Evolutionary conservation across 2,329 filamentous ascomycete genomes (phyloP).

Genomic region (Cercospora zeae-maydis): DNA sequence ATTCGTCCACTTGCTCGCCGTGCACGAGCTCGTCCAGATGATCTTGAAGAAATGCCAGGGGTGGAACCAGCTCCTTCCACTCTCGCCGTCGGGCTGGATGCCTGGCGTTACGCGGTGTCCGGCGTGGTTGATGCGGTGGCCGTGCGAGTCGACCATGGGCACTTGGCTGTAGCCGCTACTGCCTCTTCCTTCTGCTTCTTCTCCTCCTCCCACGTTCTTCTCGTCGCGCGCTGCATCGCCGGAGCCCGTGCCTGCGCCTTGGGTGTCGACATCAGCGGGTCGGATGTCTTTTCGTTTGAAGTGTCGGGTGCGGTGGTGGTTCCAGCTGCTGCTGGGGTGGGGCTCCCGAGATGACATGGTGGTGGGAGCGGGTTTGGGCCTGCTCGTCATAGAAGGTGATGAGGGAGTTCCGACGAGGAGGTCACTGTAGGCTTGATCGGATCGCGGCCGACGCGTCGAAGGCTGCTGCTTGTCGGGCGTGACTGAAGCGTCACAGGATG

Average conservation of each 20-base stretch:
- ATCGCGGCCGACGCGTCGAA: background rate
- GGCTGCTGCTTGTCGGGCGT: background rate
- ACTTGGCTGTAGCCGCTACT: constrained; percentile 10
- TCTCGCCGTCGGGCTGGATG: constrained; percentile 48
- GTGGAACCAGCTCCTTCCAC: constrained; percentile 45
- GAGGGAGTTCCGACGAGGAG: background rate
- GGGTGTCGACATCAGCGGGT: constrained; percentile 17
- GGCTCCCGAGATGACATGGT: background rate
- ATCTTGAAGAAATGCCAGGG: constrained; percentile 44
- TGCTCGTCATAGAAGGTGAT: background rate
- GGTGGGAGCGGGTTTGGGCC: background rate
- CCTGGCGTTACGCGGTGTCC: constrained; percentile 43
- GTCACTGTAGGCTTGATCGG: background rate
- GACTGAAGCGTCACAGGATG: background rate
- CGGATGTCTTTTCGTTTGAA: constrained; percentile 24
- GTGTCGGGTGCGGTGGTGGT: constrained; percentile 13
- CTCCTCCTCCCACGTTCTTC: constrained; percentile 13
- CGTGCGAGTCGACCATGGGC: constrained; percentile 29
- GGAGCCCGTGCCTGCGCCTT: constrained; percentile 7
- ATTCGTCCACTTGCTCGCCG: constrained; percentile 47
- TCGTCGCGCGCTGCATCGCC: constrained; percentile 14
- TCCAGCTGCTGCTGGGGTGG: constrained; percentile 1
- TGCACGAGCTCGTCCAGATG: constrained; percentile 45
- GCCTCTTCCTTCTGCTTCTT: background rate
- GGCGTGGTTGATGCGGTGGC: constrained; percentile 42